phyloP scores from a whole-genome alignment of 192 early-diverging fungal species.

The Podila verticillata region DNA sequence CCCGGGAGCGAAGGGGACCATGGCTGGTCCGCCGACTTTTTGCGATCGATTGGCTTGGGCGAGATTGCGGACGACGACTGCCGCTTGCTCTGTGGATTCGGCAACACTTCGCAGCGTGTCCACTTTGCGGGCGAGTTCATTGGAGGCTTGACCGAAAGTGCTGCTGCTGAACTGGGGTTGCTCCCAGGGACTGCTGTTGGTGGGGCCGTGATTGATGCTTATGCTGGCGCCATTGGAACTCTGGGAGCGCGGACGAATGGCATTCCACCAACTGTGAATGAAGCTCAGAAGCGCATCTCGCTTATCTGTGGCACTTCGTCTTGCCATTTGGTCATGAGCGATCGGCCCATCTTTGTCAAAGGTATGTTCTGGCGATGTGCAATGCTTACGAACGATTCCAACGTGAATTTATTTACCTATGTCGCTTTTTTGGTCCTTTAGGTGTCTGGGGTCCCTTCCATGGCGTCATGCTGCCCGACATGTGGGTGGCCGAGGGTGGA shows the following conservation, averaged over 20 bases:
- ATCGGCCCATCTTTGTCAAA: slow-evolving; percentile 62
- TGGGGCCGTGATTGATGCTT: slow-evolving; percentile 77
- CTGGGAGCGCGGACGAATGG: slow-evolving; percentile 53
- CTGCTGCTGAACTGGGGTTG: slow-evolving; percentile 68
- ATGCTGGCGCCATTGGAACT: slow-evolving; percentile 72
- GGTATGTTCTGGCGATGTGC: slow-evolving; percentile 50
- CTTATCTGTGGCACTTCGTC: slow-evolving; percentile 79
- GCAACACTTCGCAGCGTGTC: slow-evolving; percentile 39
- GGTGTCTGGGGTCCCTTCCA: slow-evolving; percentile 70
- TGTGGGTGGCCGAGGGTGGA: slow-evolving; percentile 75
- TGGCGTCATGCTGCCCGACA: slow-evolving; percentile 62
- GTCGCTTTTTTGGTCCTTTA: background rate
- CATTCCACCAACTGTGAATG: slow-evolving; percentile 22
- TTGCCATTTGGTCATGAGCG: slow-evolving; percentile 72
- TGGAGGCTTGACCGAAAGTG: slow-evolving; percentile 60
- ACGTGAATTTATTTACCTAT: background rate
- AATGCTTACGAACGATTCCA: too few relatives aligned
- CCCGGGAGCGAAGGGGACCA: slow-evolving; percentile 14
- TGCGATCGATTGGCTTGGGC: slow-evolving; percentile 62
- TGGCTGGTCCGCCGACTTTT: slow-evolving; percentile 69
- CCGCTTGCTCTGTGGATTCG: slow-evolving; percentile 54
- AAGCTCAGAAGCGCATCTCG: slow-evolving; percentile 42
- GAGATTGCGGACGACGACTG: slow-evolving; percentile 59
- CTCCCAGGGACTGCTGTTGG: slow-evolving; percentile 64
- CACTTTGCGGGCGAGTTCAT: slow-evolving; percentile 62